Evolutionary conservation across 768 basidiomycete species (phyloP).

Genomic region (Chiua virens): DNA sequence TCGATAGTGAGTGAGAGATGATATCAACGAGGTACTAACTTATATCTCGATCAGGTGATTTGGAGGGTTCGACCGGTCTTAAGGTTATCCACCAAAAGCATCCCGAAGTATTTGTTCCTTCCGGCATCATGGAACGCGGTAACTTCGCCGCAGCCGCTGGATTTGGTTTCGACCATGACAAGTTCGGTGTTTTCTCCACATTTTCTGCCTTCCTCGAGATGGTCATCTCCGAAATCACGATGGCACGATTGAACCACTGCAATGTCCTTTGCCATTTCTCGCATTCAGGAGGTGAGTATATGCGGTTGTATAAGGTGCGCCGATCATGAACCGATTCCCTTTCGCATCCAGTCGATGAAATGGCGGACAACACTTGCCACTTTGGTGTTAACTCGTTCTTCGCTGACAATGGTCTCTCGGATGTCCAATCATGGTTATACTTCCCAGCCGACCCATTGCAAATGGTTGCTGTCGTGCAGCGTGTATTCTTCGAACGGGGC

Average conservation of each 20-base stretch:
- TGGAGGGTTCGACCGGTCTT: slow-evolving; percentile 88
- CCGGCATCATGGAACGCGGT: slow-evolving; percentile 86
- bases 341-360: slow-evolving; percentile 57
- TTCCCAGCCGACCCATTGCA: slow-evolving; percentile 86
- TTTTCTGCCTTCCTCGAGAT: slow-evolving; percentile 93
- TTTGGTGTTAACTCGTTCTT: slow-evolving; percentile 85
- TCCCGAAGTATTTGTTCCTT: slow-evolving; percentile 82
- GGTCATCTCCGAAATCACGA: slow-evolving; percentile 85
- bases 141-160: slow-evolving; percentile 85
- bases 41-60: slow-evolving; percentile 51
- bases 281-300: slow-evolving; percentile 71
- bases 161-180: slow-evolving; percentile 80
- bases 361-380: slow-evolving; percentile 62
- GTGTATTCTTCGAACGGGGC: slow-evolving; percentile 82
- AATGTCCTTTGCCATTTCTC: slow-evolving; percentile 90
- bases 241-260: slow-evolving; percentile 89
- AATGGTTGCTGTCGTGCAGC: slow-evolving; percentile 74
- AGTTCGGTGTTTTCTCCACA: slow-evolving; percentile 87
- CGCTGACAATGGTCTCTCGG: slow-evolving; percentile 83
- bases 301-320: background rate
- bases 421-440: slow-evolving; percentile 77
- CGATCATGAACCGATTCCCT: background rate
- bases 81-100: slow-evolving; percentile 89
- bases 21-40: background rate
- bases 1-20: slow-evolving; percentile 60